Conservation (phyloP, 2,329 filamentous ascomycete species). For the Fusarium begoniae region DNA sequence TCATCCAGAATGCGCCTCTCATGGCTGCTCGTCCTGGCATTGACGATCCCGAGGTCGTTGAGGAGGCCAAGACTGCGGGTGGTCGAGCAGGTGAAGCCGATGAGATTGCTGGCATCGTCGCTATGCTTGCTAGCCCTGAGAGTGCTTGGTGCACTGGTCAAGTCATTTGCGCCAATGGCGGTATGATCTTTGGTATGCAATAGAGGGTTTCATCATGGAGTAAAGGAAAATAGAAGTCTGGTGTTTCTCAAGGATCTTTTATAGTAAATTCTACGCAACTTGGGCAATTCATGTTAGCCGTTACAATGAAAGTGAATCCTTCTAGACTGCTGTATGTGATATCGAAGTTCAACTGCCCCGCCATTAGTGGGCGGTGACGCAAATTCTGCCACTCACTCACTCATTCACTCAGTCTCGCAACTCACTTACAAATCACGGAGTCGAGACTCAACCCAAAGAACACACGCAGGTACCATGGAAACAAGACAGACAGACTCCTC, state of each 20-base stretch:
- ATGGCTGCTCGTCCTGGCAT: constrained; percentile 39
- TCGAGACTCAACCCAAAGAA: background rate
- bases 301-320: background rate
- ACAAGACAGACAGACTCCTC: constrained; percentile 42
- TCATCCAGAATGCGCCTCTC: constrained; percentile 42
- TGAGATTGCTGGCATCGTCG: constrained; percentile 39
- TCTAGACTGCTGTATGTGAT: background rate
- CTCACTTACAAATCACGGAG: constrained; percentile 37
- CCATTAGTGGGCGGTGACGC: constrained; percentile 40
- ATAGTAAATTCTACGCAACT: background rate
- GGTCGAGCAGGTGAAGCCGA: constrained; percentile 41
- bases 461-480: constrained; percentile 15
- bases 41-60: constrained; percentile 38
- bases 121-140: constrained; percentile 41
- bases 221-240: constrained; percentile 5
- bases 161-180: constrained; percentile 43
- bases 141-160: constrained; percentile 43
- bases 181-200: constrained; percentile 44
- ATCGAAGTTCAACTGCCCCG: constrained; percentile 31
- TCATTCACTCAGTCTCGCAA: constrained; percentile 10
- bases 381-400: constrained; percentile 41
- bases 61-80: constrained; percentile 41
- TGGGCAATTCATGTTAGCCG: background rate
- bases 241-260: constrained; percentile 14
- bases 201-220: constrained; percentile 10